Evolutionary conservation across 192 early-diverging fungal species (phyloP), one percentile per base, ranked within the genome.

Genomic region (Entophlyctis luteolus): DNA sequence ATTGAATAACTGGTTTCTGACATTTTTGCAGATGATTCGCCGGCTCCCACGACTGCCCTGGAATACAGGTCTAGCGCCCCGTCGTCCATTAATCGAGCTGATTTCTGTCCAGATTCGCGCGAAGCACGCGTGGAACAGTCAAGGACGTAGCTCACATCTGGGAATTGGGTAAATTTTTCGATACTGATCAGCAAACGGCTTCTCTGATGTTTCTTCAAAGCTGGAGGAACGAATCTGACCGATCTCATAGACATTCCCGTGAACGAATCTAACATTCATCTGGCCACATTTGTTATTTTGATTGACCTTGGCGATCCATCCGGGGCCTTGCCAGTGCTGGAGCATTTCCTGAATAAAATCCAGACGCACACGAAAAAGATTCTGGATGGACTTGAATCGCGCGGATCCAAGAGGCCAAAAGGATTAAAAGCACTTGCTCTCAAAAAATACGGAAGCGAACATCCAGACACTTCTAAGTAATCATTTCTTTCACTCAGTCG

Each of bases 141-240:
- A 84, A 84, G 58, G 82, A 84, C 49, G 71, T 84, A 0, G 34
- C 66, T 3, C 82, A 84, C 55, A 81, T 84, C 29, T 84, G 77
- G 72, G 82, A 84, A 55, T 66, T 84, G 3, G 77, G 80, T 79
- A 47, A 2, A 0, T 38, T 4, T 69, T 22, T 34, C 50, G 38
- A 18, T 23, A 70, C 20, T 8, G 3, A 12, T 39, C 37, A 42
- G 0, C n/a, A 23, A 18, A 20, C 3, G 25, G 12, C 59, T 54
- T n/a, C 47, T 59, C 20, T 5, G 14, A 25, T 34, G 38, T 47
- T 38, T 23, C 27, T 48, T n/a, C 16, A 50, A 37, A 75, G 81
- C 81, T 20, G 81, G 81, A 20, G 81, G 79, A 14, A 75, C 68
- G 0, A 67, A 55, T 35, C 48, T 83, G 25, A 66, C 77, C 1